Conservation (phyloP, 352 stramenopile genomes). For the Phytophthora colocasiae region DNA sequence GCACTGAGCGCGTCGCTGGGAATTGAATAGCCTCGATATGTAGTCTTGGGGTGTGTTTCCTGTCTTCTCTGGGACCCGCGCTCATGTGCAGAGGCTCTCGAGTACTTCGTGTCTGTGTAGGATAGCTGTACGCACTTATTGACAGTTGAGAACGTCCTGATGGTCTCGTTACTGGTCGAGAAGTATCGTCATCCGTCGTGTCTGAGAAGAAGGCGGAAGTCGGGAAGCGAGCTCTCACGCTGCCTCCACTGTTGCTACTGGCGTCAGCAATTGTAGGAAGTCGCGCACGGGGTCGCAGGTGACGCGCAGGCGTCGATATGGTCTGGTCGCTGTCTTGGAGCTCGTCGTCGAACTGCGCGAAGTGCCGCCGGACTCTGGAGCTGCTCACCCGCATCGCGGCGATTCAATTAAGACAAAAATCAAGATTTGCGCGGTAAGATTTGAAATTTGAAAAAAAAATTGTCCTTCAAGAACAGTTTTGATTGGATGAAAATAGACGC, state of each 20-base stretch:
- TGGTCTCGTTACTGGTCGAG: neutral
- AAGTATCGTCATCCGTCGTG: constrained; percentile 72
- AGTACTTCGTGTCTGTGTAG: neutral
- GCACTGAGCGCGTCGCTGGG: constrained; percentile 63
- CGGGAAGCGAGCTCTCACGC: constrained; percentile 15
- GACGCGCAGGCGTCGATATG: constrained; percentile 33
- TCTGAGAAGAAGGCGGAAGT: constrained; percentile 78
- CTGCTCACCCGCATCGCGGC: constrained; percentile 18
- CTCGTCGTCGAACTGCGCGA: constrained; percentile 62
- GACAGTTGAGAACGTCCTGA: constrained; percentile 18
- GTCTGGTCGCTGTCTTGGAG: constrained; percentile 79
- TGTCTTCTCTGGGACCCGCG: constrained; percentile 15
- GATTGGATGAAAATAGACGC: constrained; percentile 11
- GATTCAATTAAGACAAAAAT: constrained; percentile 26
- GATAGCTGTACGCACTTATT: constrained; percentile 22
- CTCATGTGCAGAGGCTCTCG: constrained; percentile 18
- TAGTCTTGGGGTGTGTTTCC: constrained; percentile 30
- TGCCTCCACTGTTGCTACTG: constrained; percentile 14
- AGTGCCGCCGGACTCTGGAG: constrained; percentile 32
- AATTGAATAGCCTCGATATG: constrained; percentile 74
- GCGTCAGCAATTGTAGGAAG: constrained; percentile 21
- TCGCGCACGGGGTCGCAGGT: constrained; percentile 15
- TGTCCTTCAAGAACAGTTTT: neutral
- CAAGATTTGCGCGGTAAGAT: constrained; percentile 31
- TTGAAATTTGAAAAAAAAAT: constrained; percentile 31